Percentiles rank a stretch among this genome's conserved stretches.
These are phyloP conservation scores for Plicaturopsis crispa DNA, from an alignment of 768 basidiomycete genomes.

Conservation along the genomic window DNA sequence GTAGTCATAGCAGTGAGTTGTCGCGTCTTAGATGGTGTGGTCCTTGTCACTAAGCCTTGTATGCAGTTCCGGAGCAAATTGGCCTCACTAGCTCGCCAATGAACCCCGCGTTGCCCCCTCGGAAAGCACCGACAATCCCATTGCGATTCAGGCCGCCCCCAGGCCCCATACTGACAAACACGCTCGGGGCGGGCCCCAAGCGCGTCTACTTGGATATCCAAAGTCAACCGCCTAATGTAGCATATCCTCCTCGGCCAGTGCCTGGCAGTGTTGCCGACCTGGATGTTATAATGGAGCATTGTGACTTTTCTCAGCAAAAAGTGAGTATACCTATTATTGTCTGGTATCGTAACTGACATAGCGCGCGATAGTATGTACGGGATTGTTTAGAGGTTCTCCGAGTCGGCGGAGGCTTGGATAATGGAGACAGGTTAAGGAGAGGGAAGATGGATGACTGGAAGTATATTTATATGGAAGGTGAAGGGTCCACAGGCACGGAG, in stretches of 20 bases:
- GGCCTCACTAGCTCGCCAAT: slow-evolving; percentile 45
- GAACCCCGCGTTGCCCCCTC: slow-evolving; percentile 72
- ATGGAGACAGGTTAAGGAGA: slow-evolving; percentile 64
- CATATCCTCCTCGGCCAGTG: slow-evolving; percentile 83
- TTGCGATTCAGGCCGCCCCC: slow-evolving; percentile 39
- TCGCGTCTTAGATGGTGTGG: not conserved
- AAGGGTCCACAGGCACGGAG: slow-evolving; percentile 19
- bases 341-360: slow-evolving; percentile 7
- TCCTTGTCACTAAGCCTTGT: slow-evolving; percentile 7
- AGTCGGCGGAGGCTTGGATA: slow-evolving; percentile 85
- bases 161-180: slow-evolving; percentile 41
- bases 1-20: slow-evolving; percentile 62
- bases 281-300: slow-evolving; percentile 86
- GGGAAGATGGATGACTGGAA: slow-evolving; percentile 79
- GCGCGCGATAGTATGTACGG: slow-evolving; percentile 70
- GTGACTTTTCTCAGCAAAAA: slow-evolving; percentile 81
- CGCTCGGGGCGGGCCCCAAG: slow-evolving; percentile 69
- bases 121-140: slow-evolving; percentile 35
- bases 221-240: slow-evolving; percentile 50
- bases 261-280: slow-evolving; percentile 84
- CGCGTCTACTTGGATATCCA: slow-evolving; percentile 74
- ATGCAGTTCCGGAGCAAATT: slow-evolving; percentile 63
- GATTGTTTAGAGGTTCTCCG: slow-evolving; percentile 94
- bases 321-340: slow-evolving; percentile 25
- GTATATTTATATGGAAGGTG: slow-evolving; percentile 77